Base-by-base conservation (phyloP, 331 rosid genomes). In the Quercus tomentella region DNA sequence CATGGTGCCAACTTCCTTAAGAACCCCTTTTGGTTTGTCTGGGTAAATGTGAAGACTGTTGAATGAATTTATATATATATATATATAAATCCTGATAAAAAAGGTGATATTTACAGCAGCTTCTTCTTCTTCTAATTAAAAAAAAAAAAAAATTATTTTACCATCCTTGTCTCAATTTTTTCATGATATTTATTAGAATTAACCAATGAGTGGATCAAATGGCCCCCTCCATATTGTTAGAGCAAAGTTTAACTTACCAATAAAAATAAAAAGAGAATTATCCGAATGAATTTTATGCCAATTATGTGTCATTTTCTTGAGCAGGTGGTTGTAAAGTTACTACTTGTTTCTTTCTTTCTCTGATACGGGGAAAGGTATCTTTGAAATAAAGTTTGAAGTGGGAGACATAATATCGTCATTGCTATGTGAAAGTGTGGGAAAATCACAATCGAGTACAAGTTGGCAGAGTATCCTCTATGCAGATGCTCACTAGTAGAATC, bases 401-500 rank as follows among this genome's bases (percentile, higher is more conserved):
- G 77, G 67, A 69, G 84, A 89, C 80, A 85, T 17, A 65, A 74
- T 73, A 67, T 35, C 79, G 78, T 85, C 78, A 61, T 80, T 62
- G 81, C 74, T 23, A 58, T 73, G 43, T 72, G 79, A 56, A 76
- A 75, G 89, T 75, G 85, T 49, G 70, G 81, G 70, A 77, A 82
- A 85, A 77, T 76, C 71, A 65, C 84, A 70, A 81, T 74, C 81
- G 72, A 56, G 57, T 75, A 76, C 84, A 85, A 76, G 75, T 85
- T 90, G 93, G 80, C 66, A 76, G 83, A 77, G 90, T 88, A 80
- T 88, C 86, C 73, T 81, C 31, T 70, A 23, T 49, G 84, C 56
- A 80, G 87, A 78, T 87, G 72, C 74, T 56, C 17, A 3, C 54
- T 72, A 69, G 51, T 16, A 82, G 92, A 84, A 80, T 80, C 77